Conservation (phyloP, 2,329 filamentous ascomycete species). For the Trichoderma sp. region DNA sequence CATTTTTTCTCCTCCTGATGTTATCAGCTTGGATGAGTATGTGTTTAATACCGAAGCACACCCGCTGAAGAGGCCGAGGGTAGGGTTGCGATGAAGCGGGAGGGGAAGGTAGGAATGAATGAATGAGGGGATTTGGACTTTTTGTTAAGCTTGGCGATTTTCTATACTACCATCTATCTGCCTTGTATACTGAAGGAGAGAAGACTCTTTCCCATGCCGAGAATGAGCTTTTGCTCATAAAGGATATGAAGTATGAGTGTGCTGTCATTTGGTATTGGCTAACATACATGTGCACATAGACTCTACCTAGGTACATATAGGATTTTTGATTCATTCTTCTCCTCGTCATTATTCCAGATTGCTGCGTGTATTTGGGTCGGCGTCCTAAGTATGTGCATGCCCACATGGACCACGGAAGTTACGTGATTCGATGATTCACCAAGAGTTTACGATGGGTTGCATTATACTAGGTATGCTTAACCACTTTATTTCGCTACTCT, state of each 20-base stretch:
- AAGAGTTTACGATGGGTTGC: not conserved
- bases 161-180: not conserved
- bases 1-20: constrained; percentile 62
- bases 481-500: not conserved
- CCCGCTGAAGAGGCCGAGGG: constrained; percentile 29
- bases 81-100: not conserved
- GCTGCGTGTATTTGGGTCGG: not conserved
- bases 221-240: not conserved
- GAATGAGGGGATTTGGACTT: not conserved
- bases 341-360: not conserved
- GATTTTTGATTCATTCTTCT: not conserved
- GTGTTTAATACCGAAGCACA: constrained; percentile 58
- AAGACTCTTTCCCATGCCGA: not conserved
- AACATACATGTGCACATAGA: not conserved
- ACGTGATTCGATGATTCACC: not conserved
- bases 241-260: not conserved
- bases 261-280: not conserved
- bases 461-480: not conserved
- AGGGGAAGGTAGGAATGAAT: not conserved
- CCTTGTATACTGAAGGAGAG: not conserved
- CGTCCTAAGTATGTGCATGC: not conserved
- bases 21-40: constrained; percentile 65
- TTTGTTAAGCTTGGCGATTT: not conserved
- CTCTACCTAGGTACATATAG: not conserved
- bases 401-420: not conserved